Evolutionary conservation across 2,329 filamentous ascomycete species (phyloP).

Genomic region (Apiospora arundinis): DNA sequence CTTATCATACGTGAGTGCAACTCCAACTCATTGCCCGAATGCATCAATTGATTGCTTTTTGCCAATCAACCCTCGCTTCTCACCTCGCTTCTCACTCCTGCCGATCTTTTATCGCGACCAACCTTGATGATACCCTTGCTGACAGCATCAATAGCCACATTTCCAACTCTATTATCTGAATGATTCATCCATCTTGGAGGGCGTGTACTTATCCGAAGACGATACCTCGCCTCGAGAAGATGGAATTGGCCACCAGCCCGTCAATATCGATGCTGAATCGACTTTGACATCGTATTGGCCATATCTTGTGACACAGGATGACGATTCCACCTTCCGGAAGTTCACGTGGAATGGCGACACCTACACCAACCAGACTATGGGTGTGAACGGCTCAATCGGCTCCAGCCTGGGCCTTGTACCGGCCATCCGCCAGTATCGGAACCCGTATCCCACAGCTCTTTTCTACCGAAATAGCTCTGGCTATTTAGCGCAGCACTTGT

Average conservation of each 20-base stretch:
- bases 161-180: slow-evolving; percentile 30
- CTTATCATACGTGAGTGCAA: slow-evolving; percentile 22
- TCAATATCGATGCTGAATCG: slow-evolving; percentile 23
- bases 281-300: slow-evolving; percentile 29
- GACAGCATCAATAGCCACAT: slow-evolving; percentile 23
- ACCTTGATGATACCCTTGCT: neutral
- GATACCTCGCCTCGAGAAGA: slow-evolving; percentile 28
- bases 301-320: slow-evolving; percentile 29
- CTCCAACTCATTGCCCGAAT: neutral
- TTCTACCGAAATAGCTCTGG: slow-evolving; percentile 20
- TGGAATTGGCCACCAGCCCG: slow-evolving; percentile 25
- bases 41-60: too few species aligned
- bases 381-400: slow-evolving; percentile 18
- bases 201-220: slow-evolving; percentile 29
- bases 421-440: slow-evolving; percentile 13
- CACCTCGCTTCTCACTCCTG: neutral
- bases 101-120: neutral
- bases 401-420: slow-evolving; percentile 3
- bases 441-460: slow-evolving; percentile 16
- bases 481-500: slow-evolving; percentile 16
- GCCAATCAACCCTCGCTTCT: too few species aligned
- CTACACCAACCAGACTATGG: slow-evolving; percentile 28
- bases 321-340: slow-evolving; percentile 26
- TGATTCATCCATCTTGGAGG: slow-evolving; percentile 26
- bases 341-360: slow-evolving; percentile 24